These are phyloP conservation scores for Colletotrichum echinochloae DNA, from an alignment of 2,329 filamentous ascomycete genomes.

Conservation along the genomic window DNA sequence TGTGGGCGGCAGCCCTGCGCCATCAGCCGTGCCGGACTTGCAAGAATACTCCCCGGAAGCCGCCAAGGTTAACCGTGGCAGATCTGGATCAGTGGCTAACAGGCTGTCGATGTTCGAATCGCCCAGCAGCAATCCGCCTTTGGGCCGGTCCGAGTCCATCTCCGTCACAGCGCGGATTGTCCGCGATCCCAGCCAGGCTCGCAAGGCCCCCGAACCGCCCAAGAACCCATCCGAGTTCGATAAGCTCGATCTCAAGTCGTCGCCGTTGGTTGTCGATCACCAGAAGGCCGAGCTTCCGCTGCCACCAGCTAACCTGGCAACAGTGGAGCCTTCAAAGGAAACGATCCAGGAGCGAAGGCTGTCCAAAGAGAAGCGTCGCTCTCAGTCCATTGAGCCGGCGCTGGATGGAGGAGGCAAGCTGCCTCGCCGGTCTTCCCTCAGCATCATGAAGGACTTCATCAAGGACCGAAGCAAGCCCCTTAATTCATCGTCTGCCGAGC, in stretches of 20 bases:
- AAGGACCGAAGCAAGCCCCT: constrained; percentile 68
- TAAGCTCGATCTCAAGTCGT: constrained; percentile 67
- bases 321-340: constrained; percentile 52
- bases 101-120: constrained; percentile 68
- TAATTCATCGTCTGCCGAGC: constrained; percentile 62
- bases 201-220: constrained; percentile 55
- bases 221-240: constrained; percentile 58
- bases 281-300: constrained; percentile 55
- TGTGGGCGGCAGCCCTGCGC: constrained; percentile 48
- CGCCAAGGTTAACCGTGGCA: constrained; percentile 53
- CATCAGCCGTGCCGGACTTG: constrained; percentile 53
- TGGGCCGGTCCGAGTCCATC: constrained; percentile 77
- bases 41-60: constrained; percentile 62
- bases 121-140: constrained; percentile 50
- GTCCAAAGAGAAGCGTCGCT: constrained; percentile 56
- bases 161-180: constrained; percentile 89
- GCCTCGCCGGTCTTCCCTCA: constrained; percentile 68
- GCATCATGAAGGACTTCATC: constrained; percentile 70
- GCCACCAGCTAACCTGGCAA: constrained; percentile 44
- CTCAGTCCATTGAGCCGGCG: constrained; percentile 50
- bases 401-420: constrained; percentile 52
- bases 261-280: constrained; percentile 69
- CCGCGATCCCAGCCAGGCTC: constrained; percentile 67
- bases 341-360: constrained; percentile 62
- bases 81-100: constrained; percentile 67